These are phyloP conservation scores for Arabidopsis hybrid DNA, from an alignment of 441 rosid species.

Conservation along the genomic window DNA sequence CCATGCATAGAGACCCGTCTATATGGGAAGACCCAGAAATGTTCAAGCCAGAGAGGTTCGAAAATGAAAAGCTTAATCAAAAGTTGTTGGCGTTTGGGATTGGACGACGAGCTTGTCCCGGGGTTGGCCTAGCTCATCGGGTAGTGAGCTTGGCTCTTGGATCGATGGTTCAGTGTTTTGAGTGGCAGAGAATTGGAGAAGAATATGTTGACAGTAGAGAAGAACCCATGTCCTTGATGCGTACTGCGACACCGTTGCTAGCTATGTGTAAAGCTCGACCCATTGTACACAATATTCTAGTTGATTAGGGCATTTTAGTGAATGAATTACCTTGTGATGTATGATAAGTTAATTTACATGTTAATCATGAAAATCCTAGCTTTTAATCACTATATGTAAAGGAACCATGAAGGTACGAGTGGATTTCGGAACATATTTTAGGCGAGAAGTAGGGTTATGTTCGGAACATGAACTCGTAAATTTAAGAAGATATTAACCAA, in stretches of 20 bases:
- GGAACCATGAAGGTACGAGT: too few species aligned
- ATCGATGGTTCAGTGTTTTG: slow-evolving; percentile 60
- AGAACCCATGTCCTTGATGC: slow-evolving; percentile 11
- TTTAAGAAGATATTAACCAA: too few species aligned
- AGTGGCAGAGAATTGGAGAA: slow-evolving; percentile 47
- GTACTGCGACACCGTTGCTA: slow-evolving; percentile 22
- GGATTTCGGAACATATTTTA: too few species aligned
- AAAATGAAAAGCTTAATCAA: slow-evolving; percentile 44
- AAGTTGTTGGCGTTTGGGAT: slow-evolving; percentile 47
- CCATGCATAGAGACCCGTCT: slow-evolving; percentile 58
- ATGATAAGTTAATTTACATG: too few species aligned
- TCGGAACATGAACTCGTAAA: too few species aligned
- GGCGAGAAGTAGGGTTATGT: too few species aligned
- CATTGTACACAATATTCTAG: slow-evolving; percentile 18
- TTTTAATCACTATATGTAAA: too few species aligned
- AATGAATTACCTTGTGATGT: too few species aligned
- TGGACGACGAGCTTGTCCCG: slow-evolving; percentile 61
- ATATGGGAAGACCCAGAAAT: slow-evolving; percentile 53
- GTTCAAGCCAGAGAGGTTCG: slow-evolving; percentile 67
- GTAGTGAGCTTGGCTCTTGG: slow-evolving; percentile 49
- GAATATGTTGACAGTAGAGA: slow-evolving; percentile 11
- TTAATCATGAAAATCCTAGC: too few species aligned
- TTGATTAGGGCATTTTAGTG: not conserved
- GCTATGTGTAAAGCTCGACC: slow-evolving; percentile 35
- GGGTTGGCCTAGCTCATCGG: slow-evolving; percentile 48